Base-by-base conservation (phyloP, 2,329 filamentous ascomycete genomes). In the Orbilia javanica region DNA sequence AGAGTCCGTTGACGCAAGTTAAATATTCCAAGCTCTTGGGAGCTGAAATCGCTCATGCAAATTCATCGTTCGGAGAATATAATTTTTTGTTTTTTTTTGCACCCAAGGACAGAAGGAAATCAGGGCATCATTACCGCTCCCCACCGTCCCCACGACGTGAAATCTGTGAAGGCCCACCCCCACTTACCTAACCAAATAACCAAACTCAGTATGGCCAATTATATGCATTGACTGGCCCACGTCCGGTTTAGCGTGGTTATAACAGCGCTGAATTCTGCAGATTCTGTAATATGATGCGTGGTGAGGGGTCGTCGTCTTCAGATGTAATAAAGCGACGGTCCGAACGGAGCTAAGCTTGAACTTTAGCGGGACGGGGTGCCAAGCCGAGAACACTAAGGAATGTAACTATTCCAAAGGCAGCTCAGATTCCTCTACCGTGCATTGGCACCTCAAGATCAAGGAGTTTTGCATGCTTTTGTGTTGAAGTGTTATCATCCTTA, bases 11-110 rank as follows among this genome's bases (percentile, higher is more conserved):
- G 34, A 42, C 20, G 13, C 10, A n/a, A 7, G 53, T 60, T 42
- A 60, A 60, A 25, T 60, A 60, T 42, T 42, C 55, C 55, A 60
- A 60, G 55, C 31, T 13, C 55, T 60, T 60, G 34, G 34, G n/a
- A 39, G 20, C 31, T 60, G 55, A 60, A 60, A 60, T 60, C 55
- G 55, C 55, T 60, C 55, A 60, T 60, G 52, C 52, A 60, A 60
- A n/a, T 8, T 15, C 15, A 36, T 39, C 8, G 13, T 2, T 44
- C 53, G 55, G 55, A 60, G 55, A 60, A 60, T 60, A 60, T 60
- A 60, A 60, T 25, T 25, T 36, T 18, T n/a, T n/a, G n/a, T n/a
- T n/a, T n/a, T n/a, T n/a, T 55, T 60, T 60, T 22, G 31, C 27
- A 60, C 55, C 52, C 18, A 57, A 31, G 52, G 52, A 18, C n/a